phyloP scores from a whole-genome alignment of 805 yeast genomes.

The Wickerhamiella cacticola region DNA sequence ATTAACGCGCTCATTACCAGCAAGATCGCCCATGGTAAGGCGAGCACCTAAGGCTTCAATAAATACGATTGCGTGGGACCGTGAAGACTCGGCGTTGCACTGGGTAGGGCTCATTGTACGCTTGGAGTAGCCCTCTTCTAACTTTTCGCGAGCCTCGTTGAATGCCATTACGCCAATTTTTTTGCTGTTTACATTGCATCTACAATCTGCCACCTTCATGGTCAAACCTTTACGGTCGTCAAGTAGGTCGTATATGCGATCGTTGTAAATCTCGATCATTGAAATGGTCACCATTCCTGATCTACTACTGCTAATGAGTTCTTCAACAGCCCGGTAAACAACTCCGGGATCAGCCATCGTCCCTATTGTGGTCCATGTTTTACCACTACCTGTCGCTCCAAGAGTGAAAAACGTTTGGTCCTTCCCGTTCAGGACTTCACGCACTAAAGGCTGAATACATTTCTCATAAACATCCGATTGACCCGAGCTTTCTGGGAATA shows the following conservation, averaged over 20 bases:
- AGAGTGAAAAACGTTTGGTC: conserved; percentile 38
- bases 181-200: conserved; percentile 35
- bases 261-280: conserved; percentile 43
- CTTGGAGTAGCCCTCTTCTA: conserved; percentile 33
- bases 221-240: conserved; percentile 18
- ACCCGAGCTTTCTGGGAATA: conserved; percentile 14
- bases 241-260: conserved; percentile 34
- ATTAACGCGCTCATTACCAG: conserved; percentile 43
- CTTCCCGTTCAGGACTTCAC: conserved; percentile 23
- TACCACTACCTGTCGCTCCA: conserved; percentile 47
- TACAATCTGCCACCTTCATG: conserved; percentile 14
- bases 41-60: conserved; percentile 31
- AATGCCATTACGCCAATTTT: conserved; percentile 32
- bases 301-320: conserved; percentile 21
- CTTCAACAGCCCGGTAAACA: conserved; percentile 28
- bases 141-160: conserved; percentile 30
- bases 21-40: conserved; percentile 40
- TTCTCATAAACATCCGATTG: conserved; percentile 32
- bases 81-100: conserved; percentile 35
- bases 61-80: conserved; percentile 43
- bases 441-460: conserved; percentile 29
- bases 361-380: conserved; percentile 28
- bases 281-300: conserved; percentile 33
- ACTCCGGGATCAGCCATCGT: conserved; percentile 30
- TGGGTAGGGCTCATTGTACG: conserved; percentile 36